phyloP scores from a whole-genome alignment of 805 yeast genomes.

The Candida xiaguanensis region DNA sequence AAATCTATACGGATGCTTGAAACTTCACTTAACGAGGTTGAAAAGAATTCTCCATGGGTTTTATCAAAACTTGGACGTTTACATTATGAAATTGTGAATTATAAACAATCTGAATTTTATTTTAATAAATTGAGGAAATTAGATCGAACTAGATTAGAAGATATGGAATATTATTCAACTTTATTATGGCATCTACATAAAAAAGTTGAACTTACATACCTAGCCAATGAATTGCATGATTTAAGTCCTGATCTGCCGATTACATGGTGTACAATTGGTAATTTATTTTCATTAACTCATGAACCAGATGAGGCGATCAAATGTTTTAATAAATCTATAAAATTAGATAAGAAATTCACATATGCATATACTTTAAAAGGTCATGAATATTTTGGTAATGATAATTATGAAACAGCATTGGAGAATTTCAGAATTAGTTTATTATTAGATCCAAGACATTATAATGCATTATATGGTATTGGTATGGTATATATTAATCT shows the following conservation, averaged over 20 bases:
- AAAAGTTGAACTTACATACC: slow-evolving; percentile 70
- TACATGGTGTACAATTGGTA: slow-evolving; percentile 92
- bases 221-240: slow-evolving; percentile 77
- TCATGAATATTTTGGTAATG: slow-evolving; percentile 84
- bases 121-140: slow-evolving; percentile 59
- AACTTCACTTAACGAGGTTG: slow-evolving; percentile 53
- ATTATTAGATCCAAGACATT: slow-evolving; percentile 73
- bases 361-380: slow-evolving; percentile 93
- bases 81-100: slow-evolving; percentile 84
- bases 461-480: slow-evolving; percentile 92
- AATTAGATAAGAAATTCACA: slow-evolving; percentile 64
- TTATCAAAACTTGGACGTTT: slow-evolving; percentile 73
- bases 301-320: slow-evolving; percentile 89
- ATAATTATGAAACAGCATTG: slow-evolving; percentile 85
- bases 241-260: slow-evolving; percentile 65
- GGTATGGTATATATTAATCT: slow-evolving; percentile 89
- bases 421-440: slow-evolving; percentile 79
- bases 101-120: slow-evolving; percentile 65
- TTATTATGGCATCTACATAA: slow-evolving; percentile 88
- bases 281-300: slow-evolving; percentile 73
- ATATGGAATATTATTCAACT: slow-evolving; percentile 90
- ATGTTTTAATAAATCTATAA: slow-evolving; percentile 78
- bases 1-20: slow-evolving; percentile 71
- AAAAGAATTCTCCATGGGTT: slow-evolving; percentile 79
- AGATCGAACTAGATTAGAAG: slow-evolving; percentile 77